Evolutionary conservation across 1,139 yeast genomes (phyloP), one percentile per base, ranked within the genome.

Genomic region (Protomyces gravidus): DNA sequence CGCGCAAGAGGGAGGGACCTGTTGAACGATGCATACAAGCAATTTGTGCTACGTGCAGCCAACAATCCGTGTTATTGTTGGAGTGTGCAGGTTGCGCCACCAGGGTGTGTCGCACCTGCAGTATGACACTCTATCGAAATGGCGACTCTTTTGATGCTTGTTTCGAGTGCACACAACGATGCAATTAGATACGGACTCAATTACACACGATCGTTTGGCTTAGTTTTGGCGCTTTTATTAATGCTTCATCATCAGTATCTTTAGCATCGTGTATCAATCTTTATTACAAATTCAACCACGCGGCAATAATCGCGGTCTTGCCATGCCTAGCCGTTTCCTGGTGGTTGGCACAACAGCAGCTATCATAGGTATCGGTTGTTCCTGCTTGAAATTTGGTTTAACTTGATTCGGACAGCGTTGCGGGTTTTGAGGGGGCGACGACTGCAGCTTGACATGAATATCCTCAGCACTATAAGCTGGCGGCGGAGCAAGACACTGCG

Each of bases 271-370:
- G 27, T 17, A 1, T 11, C 21, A 27, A 11, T 17, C 2, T 21
- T 25, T 9, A 15, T 15, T 15, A 11, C 25, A 2, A n/a, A 11
- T 42, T 5, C n/a, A 42, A n/a, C n/a, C 17, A 27, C 32, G 47
- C 30, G 39, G 47, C 45, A 19, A 36, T 11, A 46, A 33, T 36
- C 51, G 19, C 15, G 58, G 51, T 25, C 58, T 50, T n/a, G 51
- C 45, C 58, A 53, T 53, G 50, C 58, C 58, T 25, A 53, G 33
- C 27, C 58, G 15, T 17, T 36, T 36, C 42, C n/a, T n/a, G n/a
- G n/a, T n/a, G n/a, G n/a, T n/a, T n/a, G n/a, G n/a, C n/a, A n/a
- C n/a, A n/a, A n/a, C n/a, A n/a, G n/a, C n/a, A n/a, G n/a, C n/a
- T n/a, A n/a, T n/a, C n/a, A n/a, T n/a, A n/a, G n/a, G n/a, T n/a